Conservation (phyloP, 495 filamentous ascomycete species). For the Aspergillus sclerotiicarbonarius region DNA sequence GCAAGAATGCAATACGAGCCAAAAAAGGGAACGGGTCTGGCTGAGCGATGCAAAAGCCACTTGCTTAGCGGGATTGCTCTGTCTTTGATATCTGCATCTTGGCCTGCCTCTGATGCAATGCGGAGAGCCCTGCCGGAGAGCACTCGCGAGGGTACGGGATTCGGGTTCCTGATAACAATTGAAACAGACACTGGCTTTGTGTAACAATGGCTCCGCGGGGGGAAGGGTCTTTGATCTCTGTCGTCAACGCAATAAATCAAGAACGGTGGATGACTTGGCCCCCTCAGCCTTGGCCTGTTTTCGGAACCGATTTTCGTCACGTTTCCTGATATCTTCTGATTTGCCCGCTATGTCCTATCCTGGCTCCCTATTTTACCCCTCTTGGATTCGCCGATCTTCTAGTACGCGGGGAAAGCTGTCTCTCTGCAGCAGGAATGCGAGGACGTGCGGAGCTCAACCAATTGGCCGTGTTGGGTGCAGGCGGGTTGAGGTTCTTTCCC, state of each 20-base stretch:
- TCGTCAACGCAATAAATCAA: slow-evolving; percentile 13
- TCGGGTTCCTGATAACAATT: slow-evolving; percentile 41
- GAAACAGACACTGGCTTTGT: slow-evolving; percentile 37
- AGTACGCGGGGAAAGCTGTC: slow-evolving; percentile 42
- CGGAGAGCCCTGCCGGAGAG: slow-evolving; percentile 49
- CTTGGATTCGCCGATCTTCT: slow-evolving; percentile 37
- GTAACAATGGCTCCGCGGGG: slow-evolving; percentile 29
- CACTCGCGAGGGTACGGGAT: slow-evolving; percentile 33
- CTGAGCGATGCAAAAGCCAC: slow-evolving; percentile 44
- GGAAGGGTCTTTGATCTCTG: slow-evolving; percentile 10
- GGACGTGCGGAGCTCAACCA: slow-evolving; percentile 32
- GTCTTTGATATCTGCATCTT: slow-evolving; percentile 53
- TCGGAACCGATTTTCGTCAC: slow-evolving; percentile 17
- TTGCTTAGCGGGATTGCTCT: slow-evolving; percentile 44
- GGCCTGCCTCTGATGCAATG: slow-evolving; percentile 45
- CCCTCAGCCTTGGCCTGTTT: slow-evolving; percentile 10
- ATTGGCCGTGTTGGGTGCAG: slow-evolving; percentile 25
- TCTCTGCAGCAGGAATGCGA: slow-evolving; percentile 32
- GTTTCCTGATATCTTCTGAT: slow-evolving; percentile 13
- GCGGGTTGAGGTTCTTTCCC: slow-evolving; percentile 16
- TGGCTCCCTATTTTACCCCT: slow-evolving; percentile 29
- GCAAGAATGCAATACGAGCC: slow-evolving; percentile 39
- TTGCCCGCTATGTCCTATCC: slow-evolving; percentile 6
- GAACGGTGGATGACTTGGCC: slow-evolving; percentile 16
- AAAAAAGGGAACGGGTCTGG: slow-evolving; percentile 35